These are phyloP conservation scores for Acer negundo DNA, from an alignment of 345 rosid species.

Conservation along the genomic window DNA sequence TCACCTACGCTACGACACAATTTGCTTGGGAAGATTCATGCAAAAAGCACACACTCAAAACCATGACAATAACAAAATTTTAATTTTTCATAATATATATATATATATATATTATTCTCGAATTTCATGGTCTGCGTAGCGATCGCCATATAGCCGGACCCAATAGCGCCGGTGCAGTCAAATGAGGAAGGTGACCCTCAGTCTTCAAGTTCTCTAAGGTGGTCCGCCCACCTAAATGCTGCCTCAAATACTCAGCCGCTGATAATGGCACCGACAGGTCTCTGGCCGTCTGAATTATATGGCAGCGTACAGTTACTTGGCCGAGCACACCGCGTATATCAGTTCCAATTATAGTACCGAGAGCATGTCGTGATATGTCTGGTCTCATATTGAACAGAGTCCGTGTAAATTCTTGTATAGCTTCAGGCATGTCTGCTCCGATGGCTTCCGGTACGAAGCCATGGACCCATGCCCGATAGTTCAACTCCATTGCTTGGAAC, in stretches of 20 bases:
- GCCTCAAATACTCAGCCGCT: constrained; percentile 44
- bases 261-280: constrained; percentile 49
- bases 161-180: constrained; percentile 42
- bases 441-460: constrained; percentile 52
- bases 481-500: constrained; percentile 51
- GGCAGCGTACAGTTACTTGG: constrained; percentile 45
- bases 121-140: constrained; percentile 33
- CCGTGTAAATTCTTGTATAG: constrained; percentile 52
- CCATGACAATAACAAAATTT: too few relatives aligned
- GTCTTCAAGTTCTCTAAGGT: constrained; percentile 44
- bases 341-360: constrained; percentile 38
- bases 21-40: not conserved
- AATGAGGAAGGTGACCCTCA: constrained; percentile 58
- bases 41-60: not conserved
- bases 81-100: too few relatives aligned
- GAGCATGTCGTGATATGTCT: constrained; percentile 48
- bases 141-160: constrained; percentile 45
- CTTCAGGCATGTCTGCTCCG: constrained; percentile 57
- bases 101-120: too few relatives aligned
- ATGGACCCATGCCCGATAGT: constrained; percentile 51
- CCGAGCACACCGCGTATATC: constrained; percentile 51
- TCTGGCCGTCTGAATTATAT: constrained; percentile 46
- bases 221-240: constrained; percentile 49
- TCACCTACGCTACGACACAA: not conserved
- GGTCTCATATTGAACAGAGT: constrained; percentile 65